Evolutionary conservation across 768 basidiomycete species (phyloP), one percentile per base, ranked within the genome.

Genomic region (Neoboletus brunneissimus): DNA sequence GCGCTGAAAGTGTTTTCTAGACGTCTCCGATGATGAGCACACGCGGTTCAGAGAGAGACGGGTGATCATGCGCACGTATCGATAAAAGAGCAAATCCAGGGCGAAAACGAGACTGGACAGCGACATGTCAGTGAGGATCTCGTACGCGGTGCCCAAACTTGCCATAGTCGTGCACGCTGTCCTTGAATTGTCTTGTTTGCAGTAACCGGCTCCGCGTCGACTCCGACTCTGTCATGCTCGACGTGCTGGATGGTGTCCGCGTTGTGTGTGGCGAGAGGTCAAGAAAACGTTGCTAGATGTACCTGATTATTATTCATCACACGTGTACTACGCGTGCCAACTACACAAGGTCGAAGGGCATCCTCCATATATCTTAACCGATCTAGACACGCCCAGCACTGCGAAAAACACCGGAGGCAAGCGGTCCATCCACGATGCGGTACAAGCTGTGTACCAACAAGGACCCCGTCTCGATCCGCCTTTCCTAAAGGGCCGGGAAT

Each of bases 1-100:
- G 3, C 91, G 80, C 63, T 94, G 91, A 63, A 93, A 92, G 47
- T 89, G 85, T 54, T 76, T 78, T 9, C 88, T 90, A 64, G 5
- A 60, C 43, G 50, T 29, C 16, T 25, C 31, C 4, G 32, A 16
- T 4, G n/a, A 40, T 51, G 50, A 42, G 25, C 31, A 5, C 6
- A 10, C 34, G 10, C 41, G n/a, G n/a, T n/a, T n/a, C n/a, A n/a
- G n/a, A n/a, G 40, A 44, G 18, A 3, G 4, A 16, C 15, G 38
- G 15, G 18, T 11, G 13, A 27, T 9, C 5, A 9, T 12, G 64
- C 53, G 57, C 73, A 89, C 88, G 87, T 88, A 64, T 91, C 88
- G 48, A 91, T 86, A 44, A 89, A 75, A 0, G 66, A 62, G 65
- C 79, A 78, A 6, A 79, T 69, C 58, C 72, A 71, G 0, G 70